Conservation (phyloP, 306 rosid species). For the Quercus parvula region DNA sequence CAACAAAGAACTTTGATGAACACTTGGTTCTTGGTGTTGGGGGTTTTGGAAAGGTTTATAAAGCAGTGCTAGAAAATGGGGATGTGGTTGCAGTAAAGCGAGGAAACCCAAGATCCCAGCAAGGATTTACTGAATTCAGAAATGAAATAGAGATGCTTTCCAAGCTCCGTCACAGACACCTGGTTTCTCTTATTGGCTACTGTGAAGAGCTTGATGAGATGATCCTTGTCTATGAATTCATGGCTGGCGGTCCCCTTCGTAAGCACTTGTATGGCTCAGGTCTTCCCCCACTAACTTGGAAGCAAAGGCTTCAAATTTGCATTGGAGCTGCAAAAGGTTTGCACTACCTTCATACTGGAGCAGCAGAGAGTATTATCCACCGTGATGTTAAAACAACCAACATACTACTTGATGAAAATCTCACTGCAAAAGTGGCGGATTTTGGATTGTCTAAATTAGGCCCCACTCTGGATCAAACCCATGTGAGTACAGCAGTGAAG, state of each 20-base stretch:
- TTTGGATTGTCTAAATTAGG: slow-evolving; percentile 45
- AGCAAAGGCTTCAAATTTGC: slow-evolving; percentile 38
- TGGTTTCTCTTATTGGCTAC: slow-evolving; percentile 38
- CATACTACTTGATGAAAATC: slow-evolving; percentile 37
- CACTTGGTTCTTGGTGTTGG: slow-evolving; percentile 35
- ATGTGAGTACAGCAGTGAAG: slow-evolving; percentile 42
- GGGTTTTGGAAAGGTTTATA: slow-evolving; percentile 43
- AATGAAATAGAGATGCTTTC: slow-evolving; percentile 40
- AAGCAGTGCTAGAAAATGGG: slow-evolving; percentile 32
- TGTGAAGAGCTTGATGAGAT: slow-evolving; percentile 37
- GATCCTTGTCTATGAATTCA: slow-evolving; percentile 43
- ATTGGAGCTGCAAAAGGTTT: slow-evolving; percentile 44
- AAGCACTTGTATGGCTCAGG: slow-evolving; percentile 33
- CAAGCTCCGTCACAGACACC: slow-evolving; percentile 37
- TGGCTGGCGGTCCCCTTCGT: slow-evolving; percentile 36
- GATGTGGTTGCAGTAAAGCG: slow-evolving; percentile 34
- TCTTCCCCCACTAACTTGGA: slow-evolving; percentile 28
- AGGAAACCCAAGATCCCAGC: slow-evolving; percentile 29
- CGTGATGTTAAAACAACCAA: slow-evolving; percentile 38
- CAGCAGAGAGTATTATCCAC: slow-evolving; percentile 34
- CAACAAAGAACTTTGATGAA: slow-evolving; percentile 34
- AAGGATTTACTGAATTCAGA: slow-evolving; percentile 33
- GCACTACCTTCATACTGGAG: slow-evolving; percentile 39
- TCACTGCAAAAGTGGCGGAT: slow-evolving; percentile 35
- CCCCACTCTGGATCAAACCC: slow-evolving; percentile 39